Evolutionary conservation across 2,329 filamentous ascomycete species (phyloP).

Genomic region (Nigrograna mackinnonii): DNA sequence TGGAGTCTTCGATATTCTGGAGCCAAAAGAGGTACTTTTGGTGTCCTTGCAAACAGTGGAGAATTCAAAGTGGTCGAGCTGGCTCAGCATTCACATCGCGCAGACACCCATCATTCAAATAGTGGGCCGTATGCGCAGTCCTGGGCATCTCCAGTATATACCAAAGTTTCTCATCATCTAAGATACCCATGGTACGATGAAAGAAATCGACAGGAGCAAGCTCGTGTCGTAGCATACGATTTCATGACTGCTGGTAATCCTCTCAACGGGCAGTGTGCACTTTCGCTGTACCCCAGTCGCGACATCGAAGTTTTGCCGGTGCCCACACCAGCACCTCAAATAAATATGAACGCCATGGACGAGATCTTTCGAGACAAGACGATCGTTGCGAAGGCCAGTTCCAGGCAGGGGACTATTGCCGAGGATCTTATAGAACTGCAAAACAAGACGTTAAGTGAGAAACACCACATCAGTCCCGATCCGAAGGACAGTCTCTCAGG

Average conservation of each 20-base stretch:
- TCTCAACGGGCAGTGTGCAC: constrained; percentile 52
- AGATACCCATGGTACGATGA: constrained; percentile 51
- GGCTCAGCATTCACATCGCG: constrained; percentile 51
- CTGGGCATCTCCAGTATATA: constrained; percentile 50
- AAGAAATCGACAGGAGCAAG: constrained; percentile 47
- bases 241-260: constrained; percentile 56
- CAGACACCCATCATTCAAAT: constrained; percentile 23
- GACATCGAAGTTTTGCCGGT: constrained; percentile 54
- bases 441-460: constrained; percentile 30
- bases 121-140: constrained; percentile 22
- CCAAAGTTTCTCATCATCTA: constrained; percentile 46
- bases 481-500: constrained; percentile 24
- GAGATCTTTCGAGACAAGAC: constrained; percentile 44
- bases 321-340: constrained; percentile 45
- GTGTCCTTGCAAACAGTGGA: constrained; percentile 61
- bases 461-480: constrained; percentile 25
- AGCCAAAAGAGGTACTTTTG: constrained; percentile 60
- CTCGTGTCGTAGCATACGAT: constrained; percentile 63
- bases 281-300: constrained; percentile 58
- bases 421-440: constrained; percentile 39
- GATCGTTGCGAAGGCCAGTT: constrained; percentile 33
- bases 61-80: constrained; percentile 62
- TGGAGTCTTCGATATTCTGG: constrained; percentile 67
- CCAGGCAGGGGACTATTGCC: constrained; percentile 30
- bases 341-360: constrained; percentile 48